Conservation (phyloP, 495 filamentous ascomycete species). For the Rusavskia elegans region DNA sequence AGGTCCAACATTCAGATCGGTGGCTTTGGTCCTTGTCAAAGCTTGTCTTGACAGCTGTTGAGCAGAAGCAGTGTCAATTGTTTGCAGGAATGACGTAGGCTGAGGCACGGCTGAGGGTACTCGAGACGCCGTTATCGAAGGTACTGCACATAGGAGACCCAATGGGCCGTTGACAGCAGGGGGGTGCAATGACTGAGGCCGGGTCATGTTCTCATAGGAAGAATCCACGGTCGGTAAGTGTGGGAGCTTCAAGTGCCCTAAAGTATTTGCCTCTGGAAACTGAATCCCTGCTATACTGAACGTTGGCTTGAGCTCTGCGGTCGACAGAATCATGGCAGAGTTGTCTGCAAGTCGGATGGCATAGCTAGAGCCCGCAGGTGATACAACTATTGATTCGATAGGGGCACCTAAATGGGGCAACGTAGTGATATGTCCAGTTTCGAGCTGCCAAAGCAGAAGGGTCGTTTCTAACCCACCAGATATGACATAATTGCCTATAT, state of each 20-base stretch:
- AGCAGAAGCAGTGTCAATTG: constrained; percentile 60
- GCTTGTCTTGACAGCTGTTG: constrained; percentile 70
- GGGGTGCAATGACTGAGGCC: constrained; percentile 11
- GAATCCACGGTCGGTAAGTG: constrained; percentile 5
- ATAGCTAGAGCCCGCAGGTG: constrained; percentile 62
- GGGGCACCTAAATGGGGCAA: constrained; percentile 76
- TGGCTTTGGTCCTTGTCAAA: constrained; percentile 72
- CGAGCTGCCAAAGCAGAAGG: constrained; percentile 88
- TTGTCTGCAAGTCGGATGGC: constrained; percentile 78
- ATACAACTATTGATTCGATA: constrained; percentile 71
- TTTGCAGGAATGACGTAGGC: constrained; percentile 51
- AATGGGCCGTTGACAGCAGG: constrained; percentile 42
- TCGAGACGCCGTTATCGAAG: constrained; percentile 26
- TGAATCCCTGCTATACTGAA: constrained; percentile 74
- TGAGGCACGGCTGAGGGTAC: constrained; percentile 17
- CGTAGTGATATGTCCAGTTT: constrained; percentile 62
- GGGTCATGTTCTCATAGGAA: neutral
- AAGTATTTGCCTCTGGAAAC: constrained; percentile 20
- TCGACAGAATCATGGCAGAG: constrained; percentile 72
- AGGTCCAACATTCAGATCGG: constrained; percentile 56
- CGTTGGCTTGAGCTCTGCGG: constrained; percentile 67
- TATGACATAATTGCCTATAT: constrained; percentile 79
- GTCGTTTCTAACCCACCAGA: constrained; percentile 86
- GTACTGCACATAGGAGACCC: constrained; percentile 45
- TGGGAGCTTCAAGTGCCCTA: constrained; percentile 2